Evolutionary conservation across 306 rosid species (phyloP).

Genomic region (Sicyos baderoa): DNA sequence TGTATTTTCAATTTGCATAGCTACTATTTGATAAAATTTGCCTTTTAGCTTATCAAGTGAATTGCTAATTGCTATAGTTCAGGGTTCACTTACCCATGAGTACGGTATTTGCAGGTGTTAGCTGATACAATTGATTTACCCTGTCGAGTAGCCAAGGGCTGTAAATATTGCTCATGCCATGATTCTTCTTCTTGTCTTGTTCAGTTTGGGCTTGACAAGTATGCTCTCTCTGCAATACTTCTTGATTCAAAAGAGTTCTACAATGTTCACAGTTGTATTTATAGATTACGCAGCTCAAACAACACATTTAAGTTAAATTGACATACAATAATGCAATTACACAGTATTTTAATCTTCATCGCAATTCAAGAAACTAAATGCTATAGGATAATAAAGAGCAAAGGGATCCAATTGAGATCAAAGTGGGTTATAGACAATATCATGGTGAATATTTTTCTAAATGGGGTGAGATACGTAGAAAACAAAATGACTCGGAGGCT

Average conservation of each 20-base stretch:
- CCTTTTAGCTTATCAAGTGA: background rate
- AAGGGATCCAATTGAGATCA: background rate
- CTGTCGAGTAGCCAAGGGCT: constrained; percentile 95
- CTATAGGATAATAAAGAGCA: background rate
- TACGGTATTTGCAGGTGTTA: constrained; percentile 59
- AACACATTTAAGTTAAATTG: background rate
- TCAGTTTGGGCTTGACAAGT: constrained; percentile 75
- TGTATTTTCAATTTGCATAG: background rate
- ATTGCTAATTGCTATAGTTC: background rate
- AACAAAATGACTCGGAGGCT: background rate
- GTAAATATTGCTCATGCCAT: constrained; percentile 76
- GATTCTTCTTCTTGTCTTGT: constrained; percentile 95
- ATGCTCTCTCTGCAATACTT: constrained; percentile 19
- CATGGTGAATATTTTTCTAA: background rate
- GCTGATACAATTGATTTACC: constrained; percentile 81
- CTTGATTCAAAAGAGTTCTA: constrained; percentile 15
- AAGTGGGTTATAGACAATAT: constrained; percentile 3
- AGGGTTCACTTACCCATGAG: constrained; percentile 16
- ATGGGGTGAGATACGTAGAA: no score
- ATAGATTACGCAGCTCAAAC: background rate
- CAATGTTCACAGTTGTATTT: background rate
- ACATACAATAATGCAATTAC: background rate
- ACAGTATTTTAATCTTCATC: background rate
- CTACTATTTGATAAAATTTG: background rate
- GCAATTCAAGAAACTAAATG: background rate